phyloP scores from a whole-genome alignment of 2,329 filamentous ascomycete genomes.

The Alternaria panax region DNA sequence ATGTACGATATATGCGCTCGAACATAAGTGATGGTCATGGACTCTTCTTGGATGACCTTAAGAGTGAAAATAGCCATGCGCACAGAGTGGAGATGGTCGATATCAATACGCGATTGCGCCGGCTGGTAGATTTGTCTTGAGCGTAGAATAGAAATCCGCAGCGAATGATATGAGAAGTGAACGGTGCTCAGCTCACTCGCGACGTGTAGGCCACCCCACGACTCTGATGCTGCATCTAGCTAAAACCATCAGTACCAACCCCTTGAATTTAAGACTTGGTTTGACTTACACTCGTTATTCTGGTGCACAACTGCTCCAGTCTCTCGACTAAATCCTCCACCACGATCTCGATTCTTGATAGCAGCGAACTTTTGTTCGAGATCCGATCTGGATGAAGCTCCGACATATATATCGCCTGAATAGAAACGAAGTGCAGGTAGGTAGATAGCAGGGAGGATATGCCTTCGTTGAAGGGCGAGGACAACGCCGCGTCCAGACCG shows the following conservation, averaged over 20 bases:
- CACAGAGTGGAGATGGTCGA: constrained; percentile 21
- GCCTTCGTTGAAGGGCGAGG: constrained; percentile 15
- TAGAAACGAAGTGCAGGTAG: constrained; percentile 26
- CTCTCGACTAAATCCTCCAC: constrained; percentile 22
- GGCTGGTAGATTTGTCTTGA: constrained; percentile 28
- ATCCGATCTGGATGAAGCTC: constrained; percentile 25
- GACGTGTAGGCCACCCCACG: constrained; percentile 24
- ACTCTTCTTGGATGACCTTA: constrained; percentile 20
- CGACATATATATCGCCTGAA: constrained; percentile 24
- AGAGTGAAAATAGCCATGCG: constrained; percentile 28
- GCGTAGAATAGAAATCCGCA: constrained; percentile 30
- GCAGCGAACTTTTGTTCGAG: constrained; percentile 17
- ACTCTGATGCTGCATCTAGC: constrained; percentile 22
- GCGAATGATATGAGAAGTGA: constrained; percentile 32
- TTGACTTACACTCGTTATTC: constrained; percentile 18
- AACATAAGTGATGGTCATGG: constrained; percentile 15
- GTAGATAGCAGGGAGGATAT: constrained; percentile 23
- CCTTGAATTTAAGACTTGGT: not conserved
- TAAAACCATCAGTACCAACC: not conserved
- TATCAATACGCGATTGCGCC: constrained; percentile 12
- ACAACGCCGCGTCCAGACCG: constrained; percentile 23
- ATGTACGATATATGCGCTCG: constrained; percentile 25
- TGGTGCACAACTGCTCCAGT: constrained; percentile 17
- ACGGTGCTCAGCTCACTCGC: constrained; percentile 26
- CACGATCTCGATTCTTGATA: constrained; percentile 20